These are phyloP conservation scores for Parastagonospora nodorum DNA, from an alignment of 2,329 filamentous ascomycete species.

Conservation along the genomic window DNA sequence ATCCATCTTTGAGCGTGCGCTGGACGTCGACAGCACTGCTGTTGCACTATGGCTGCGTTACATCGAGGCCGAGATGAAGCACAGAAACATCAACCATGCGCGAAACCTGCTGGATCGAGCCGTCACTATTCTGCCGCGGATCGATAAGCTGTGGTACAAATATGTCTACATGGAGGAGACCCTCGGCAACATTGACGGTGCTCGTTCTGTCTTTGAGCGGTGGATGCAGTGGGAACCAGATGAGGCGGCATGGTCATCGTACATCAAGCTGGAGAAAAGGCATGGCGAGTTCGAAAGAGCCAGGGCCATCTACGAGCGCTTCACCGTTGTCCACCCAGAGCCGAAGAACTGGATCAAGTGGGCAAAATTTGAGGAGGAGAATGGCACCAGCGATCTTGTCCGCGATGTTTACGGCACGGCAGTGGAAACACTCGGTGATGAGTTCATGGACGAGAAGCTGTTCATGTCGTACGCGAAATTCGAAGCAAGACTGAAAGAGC, in stretches of 20 bases:
- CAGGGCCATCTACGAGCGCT: conserved; percentile 86
- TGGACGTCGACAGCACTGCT: conserved; percentile 88
- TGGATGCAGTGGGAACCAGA: conserved; percentile 99
- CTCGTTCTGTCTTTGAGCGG: conserved; percentile 90
- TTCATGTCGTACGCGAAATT: conserved; percentile 97
- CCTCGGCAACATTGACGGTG: conserved; percentile 89
- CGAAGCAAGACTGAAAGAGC: conserved; percentile 92
- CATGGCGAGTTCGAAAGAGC: conserved; percentile 91
- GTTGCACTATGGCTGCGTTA: conserved; percentile 90
- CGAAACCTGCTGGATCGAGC: conserved; percentile 92
- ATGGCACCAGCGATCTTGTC: conserved; percentile 87
- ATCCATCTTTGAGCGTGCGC: conserved; percentile 90
- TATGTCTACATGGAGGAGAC: conserved; percentile 99
- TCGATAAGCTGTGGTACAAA: conserved; percentile 99
- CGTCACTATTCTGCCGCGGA: conserved; percentile 85
- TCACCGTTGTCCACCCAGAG: conserved; percentile 91
- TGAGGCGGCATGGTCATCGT: conserved; percentile 91
- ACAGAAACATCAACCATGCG: conserved; percentile 80
- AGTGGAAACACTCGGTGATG: conserved; percentile 87
- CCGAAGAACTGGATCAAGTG: conserved; percentile 98
- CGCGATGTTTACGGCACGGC: conserved; percentile 89
- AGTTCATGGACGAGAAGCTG: conserved; percentile 93
- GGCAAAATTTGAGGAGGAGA: conserved; percentile 96
- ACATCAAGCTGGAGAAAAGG: conserved; percentile 95
- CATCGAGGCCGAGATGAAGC: conserved; percentile 94